Conservation (phyloP, 208 protist species). For the Acanthamoeba triangularis region DNA sequence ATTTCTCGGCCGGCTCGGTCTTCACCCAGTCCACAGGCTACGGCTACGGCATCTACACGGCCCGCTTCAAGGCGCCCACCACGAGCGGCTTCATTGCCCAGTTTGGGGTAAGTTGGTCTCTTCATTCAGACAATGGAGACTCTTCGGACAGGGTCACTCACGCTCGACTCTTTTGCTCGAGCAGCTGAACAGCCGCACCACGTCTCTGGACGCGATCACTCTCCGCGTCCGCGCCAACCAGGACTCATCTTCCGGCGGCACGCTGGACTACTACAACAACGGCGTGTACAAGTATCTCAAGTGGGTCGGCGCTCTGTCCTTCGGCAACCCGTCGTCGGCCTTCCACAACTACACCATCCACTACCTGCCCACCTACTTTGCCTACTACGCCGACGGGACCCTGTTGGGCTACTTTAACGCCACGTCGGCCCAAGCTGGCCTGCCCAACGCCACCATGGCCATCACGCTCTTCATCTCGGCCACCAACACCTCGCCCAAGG, state of each 20-base stretch:
- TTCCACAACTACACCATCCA: conserved; percentile 43
- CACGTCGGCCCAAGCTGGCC: not conserved
- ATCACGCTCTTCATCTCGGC: not conserved
- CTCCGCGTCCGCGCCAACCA: not conserved
- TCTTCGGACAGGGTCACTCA: not conserved
- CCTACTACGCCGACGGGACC: not conserved
- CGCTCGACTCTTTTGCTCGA: not conserved
- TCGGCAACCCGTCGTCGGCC: not conserved
- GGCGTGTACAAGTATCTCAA: not conserved
- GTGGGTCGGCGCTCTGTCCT: not conserved
- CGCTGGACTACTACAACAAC: not conserved
- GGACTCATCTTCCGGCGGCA: not conserved
- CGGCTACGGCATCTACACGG: conserved; percentile 33
- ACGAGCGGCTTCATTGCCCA: not conserved
- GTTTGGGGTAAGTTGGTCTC: not conserved
- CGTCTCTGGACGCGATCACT: not conserved
- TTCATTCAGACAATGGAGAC: not conserved
- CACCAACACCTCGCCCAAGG: not conserved
- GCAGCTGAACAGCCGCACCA: not conserved
- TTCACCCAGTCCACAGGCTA: not conserved
- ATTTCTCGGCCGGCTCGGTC: not conserved
- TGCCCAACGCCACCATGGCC: not conserved
- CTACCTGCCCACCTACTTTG: not conserved
- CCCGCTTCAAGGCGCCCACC: conserved; percentile 3
- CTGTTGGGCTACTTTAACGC: too few relatives aligned